Base-by-base conservation (phyloP, 208 protist species). In the Trypanosoma platydactyli region DNA sequence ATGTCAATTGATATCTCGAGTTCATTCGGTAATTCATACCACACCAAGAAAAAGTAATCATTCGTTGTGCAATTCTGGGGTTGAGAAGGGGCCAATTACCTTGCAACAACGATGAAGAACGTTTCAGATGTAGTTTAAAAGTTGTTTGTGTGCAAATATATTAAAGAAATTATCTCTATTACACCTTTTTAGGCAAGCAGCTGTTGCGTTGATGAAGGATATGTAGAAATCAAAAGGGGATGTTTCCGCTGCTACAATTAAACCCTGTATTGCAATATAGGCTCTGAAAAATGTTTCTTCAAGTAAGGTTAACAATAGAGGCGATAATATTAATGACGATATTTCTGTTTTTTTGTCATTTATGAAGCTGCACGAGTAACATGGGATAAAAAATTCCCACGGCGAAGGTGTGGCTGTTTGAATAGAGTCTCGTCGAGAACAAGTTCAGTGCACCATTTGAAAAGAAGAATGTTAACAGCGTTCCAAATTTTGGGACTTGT, bases 21-120 rank as follows among this genome's bases (percentile, higher is more conserved):
- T 18, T 30, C 60, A 18, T 48, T 22, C 29, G 38, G 27, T 56
- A 73, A 52, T 48, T 33, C 4, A 25, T 59, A 1, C 33, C 53
- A 48, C 5, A 40, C 15, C 1, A 73, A 25, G n/a, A 51, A 68
- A 73, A 20, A 57, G 33, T 16, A 40, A 45, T 20, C 35, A 24
- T 52, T 73, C 68, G 12, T 29, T 25, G 22, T 52, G 35, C 49
- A 73, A 64, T 15, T 42, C 0, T 53, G 60, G 68, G 45, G 27
- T 33, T 38, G 50, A 41, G 12, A 67, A n/a, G 13, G 45, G 60
- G 57, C 68, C 59, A n/a, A 68, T 67, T 35, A 46, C 68, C 20
- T 33, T 57, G 46, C 68, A 60, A 42, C 68, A 73, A 11, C 61
- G 12, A 73, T 73, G 27, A 48, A 73, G 30, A 68, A 73, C 22